Evolutionary conservation across 345 rosid species (phyloP), one percentile per base, ranked within the genome.

Genomic region (Aquilaria yunnanensis): DNA sequence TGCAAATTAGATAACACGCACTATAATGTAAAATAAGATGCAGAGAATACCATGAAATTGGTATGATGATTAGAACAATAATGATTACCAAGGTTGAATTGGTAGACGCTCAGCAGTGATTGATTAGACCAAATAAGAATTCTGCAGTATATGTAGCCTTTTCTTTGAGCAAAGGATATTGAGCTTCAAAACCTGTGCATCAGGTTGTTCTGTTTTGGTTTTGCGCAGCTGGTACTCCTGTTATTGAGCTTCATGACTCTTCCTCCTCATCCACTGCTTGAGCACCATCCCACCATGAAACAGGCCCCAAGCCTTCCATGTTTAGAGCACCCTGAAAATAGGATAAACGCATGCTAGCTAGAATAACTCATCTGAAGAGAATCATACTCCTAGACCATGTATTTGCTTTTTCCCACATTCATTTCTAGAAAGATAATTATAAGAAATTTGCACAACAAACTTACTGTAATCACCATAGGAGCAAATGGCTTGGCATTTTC

Each of bases 401-500:
- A 4, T 55, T 12, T 41, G 4, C 9, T 23, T 30, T 32, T 30
- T 14, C 16, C 43, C 4, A 10, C 2, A 7, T 10, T 12, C 23
- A 48, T 60, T 51, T 33, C 31, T 53, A n/a, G 48, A 37, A 57
- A 72, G 13, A 12, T 16, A 13, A 54, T 43, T 12, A 59, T n/a
- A 47, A 48, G 37, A 57, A 52, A 32, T 63, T 60, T 23, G 59
- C 51, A 59, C 49, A 29, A 60, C 48, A 59, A 54, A 78, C 98
- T 87, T 78, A 93, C 96, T 32, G 77, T 77, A 62, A 93, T 66
- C 74, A 84, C 81, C 98, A 90, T 89, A 33, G 96, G 90, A 60
- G 96, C 90, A 79, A 92, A 89, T 67, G 97, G 91, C 73, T 87
- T 90, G 32, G 83, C 65, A 54, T 72, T 71, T 23, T 83, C 85